These are phyloP conservation scores for Cenchrus americanus DNA, from an alignment of 176 grass and related monocot species.

Conservation along the genomic window DNA sequence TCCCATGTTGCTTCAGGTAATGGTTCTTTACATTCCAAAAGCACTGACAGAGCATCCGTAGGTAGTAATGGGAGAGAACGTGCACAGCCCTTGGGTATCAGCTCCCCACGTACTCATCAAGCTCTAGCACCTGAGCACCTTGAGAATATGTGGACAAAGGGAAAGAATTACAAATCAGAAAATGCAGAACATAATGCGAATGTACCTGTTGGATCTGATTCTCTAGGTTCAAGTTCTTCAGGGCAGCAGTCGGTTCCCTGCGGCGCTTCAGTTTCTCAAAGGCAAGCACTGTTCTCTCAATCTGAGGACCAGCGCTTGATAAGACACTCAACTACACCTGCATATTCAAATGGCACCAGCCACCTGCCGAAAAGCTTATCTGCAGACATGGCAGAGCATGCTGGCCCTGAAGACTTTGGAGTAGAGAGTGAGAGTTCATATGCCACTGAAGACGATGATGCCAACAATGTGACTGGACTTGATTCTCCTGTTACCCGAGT, in stretches of 20 bases:
- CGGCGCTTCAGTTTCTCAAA: slow-evolving; percentile 38
- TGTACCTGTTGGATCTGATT: slow-evolving; percentile 37
- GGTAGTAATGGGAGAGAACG: slow-evolving; percentile 46
- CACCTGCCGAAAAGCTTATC: slow-evolving; percentile 37
- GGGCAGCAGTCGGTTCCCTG: slow-evolving; percentile 44
- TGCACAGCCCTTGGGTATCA: slow-evolving; percentile 59
- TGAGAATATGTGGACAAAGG: slow-evolving; percentile 96
- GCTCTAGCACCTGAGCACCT: slow-evolving; percentile 86
- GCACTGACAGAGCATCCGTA: slow-evolving; percentile 39
- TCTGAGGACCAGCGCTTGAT: slow-evolving; percentile 34
- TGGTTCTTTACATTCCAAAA: slow-evolving; percentile 45
- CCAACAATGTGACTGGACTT: slow-evolving; percentile 81
- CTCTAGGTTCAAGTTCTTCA: slow-evolving; percentile 29
- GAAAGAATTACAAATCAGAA: slow-evolving; percentile 84
- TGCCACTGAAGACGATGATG: slow-evolving; percentile 71
- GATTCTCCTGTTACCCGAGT: slow-evolving; percentile 96
- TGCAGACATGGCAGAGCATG: slow-evolving; percentile 48
- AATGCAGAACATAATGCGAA: slow-evolving; percentile 50
- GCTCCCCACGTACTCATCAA: slow-evolving; percentile 58
- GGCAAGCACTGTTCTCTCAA: slow-evolving; percentile 13
- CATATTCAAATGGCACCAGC: slow-evolving; percentile 50
- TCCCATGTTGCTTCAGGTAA: slow-evolving; percentile 11
- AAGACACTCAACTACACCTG: slow-evolving; percentile 43
- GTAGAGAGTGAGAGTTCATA: slow-evolving; percentile 73
- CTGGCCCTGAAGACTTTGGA: slow-evolving; percentile 61